phyloP scores from a whole-genome alignment of 140 eudicot species.

The Stevia rebaudiana region DNA sequence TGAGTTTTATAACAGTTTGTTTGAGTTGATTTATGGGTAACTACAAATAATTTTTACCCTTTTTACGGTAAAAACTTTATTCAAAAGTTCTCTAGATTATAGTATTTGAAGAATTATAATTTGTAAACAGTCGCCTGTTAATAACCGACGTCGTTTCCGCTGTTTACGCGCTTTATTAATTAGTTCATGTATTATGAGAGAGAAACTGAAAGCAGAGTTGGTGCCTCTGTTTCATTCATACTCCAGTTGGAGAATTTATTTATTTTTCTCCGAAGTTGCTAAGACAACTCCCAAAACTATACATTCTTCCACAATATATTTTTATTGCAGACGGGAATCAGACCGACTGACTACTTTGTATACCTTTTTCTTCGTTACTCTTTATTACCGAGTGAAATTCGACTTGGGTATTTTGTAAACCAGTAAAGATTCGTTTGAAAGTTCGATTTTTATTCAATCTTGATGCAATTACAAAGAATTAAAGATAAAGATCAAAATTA shows the following conservation, averaged over 20 bases:
- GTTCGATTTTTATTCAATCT: slow-evolving; percentile 18
- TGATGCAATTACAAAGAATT: slow-evolving; percentile 16
- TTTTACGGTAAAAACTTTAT: no score
- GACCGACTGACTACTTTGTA: no score
- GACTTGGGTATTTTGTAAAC: slow-evolving; percentile 33
- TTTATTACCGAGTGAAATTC: no score
- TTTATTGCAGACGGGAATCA: background rate
- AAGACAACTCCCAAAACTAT: slow-evolving; percentile 10
- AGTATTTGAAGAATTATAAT: no score
- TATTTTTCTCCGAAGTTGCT: slow-evolving; percentile 15
- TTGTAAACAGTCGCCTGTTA: background rate
- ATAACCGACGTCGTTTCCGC: slow-evolving; percentile 35
- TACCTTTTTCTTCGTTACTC: no score
- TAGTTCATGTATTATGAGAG: slow-evolving; percentile 8
- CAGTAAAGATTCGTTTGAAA: slow-evolving; percentile 18
- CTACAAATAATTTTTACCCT: no score
- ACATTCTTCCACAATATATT: slow-evolving; percentile 1
- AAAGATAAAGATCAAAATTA: slow-evolving; percentile 14
- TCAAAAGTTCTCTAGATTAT: no score
- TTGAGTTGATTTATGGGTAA: no score
- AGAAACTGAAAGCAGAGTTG: background rate
- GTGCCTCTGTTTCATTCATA: slow-evolving; percentile 3
- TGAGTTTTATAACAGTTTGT: no score
- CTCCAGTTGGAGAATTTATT: slow-evolving; percentile 22
- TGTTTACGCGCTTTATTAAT: slow-evolving; percentile 20